A percentile compares a stretch with the other conserved stretches of the same genome.
Evolutionary conservation across 2,329 filamentous ascomycete species (phyloP).

Genomic region (Neofusicoccum sp.): DNA sequence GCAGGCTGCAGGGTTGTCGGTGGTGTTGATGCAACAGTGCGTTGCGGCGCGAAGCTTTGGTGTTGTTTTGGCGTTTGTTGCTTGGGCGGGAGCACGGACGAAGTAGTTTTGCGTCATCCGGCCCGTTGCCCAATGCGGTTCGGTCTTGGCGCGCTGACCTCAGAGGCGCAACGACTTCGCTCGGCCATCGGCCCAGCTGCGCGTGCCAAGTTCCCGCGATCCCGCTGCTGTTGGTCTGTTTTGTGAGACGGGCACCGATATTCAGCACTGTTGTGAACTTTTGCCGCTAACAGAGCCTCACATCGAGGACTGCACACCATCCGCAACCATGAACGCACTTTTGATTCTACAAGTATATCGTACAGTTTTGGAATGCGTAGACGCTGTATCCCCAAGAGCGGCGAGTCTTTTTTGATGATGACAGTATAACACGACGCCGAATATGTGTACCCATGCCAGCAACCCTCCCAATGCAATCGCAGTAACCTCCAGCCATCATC

Average conservation of each 20-base stretch:
- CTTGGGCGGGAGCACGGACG: neutral
- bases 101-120: neutral
- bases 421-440: constrained; percentile 4
- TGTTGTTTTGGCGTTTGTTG: constrained; percentile 13
- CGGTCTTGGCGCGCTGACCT: neutral
- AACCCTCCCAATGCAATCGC: constrained; percentile 16
- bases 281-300: no score
- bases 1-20: neutral
- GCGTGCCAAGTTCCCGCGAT: neutral
- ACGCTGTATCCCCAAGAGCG: constrained; percentile 4
- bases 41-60: neutral
- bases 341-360: constrained; percentile 12
- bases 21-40: constrained; percentile 8
- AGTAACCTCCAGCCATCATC: neutral
- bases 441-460: constrained; percentile 13
- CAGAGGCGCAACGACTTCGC: neutral
- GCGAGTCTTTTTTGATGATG: constrained; percentile 12
- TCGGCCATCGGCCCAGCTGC: no score
- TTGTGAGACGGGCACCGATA: no score
- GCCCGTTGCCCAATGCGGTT: neutral
- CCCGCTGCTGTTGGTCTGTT: no score
- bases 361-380: neutral
- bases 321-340: neutral
- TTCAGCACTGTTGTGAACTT: no score
- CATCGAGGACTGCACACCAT: no score